Base-by-base conservation (phyloP, 2,329 filamentous ascomycete genomes). In the Stylonectria norvegica region DNA sequence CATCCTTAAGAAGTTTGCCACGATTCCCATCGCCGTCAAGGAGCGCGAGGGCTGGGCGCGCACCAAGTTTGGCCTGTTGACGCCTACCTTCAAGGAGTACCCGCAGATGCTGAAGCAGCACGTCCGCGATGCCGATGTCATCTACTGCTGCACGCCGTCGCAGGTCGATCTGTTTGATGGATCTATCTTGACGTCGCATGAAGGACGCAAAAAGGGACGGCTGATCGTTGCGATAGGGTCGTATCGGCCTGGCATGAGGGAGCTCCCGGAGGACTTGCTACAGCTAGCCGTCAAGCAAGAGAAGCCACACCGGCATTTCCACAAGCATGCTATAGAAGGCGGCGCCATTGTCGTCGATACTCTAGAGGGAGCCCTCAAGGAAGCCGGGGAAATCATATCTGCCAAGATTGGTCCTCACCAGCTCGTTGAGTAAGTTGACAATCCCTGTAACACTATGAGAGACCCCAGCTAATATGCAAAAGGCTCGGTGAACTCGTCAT, bases 71-170 rank as follows among this genome's bases (percentile, higher is more conserved):
- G 78, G 78, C 20, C 64, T 81, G 15, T 54, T 83, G 34, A 90
- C 86, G 5, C 82, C 81, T 0, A 72, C 76, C 2, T 91, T 91
- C 50, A 79, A 76, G 40, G 90, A 81, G 54, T 81, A 74, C 55
- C 63, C 70, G 6, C 65, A 87, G 1, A 68, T 93, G 15, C 65
- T 89, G 23, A 83, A 84, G 55, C 78, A 85, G 25, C 79, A 88
- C 35, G 71, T 96, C 36, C 71, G 80, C 25, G 78, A 78, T 7
- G 79, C 86, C 0, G 87, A 93, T 55, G 84, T 86, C 8, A 85
- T 97, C 25, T 93, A 95, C 67, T 91, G 88, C 67, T 95, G 88
- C 50, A 95, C 89, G 2, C 88, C 90, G 0, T 85, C 82, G 1
- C 76, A 73, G 0, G 70, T 76, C 22, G 85, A 86, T 1, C 69